phyloP scores from a whole-genome alignment of 371 early-diverging fungal species.

The Mucor velutinosus region DNA sequence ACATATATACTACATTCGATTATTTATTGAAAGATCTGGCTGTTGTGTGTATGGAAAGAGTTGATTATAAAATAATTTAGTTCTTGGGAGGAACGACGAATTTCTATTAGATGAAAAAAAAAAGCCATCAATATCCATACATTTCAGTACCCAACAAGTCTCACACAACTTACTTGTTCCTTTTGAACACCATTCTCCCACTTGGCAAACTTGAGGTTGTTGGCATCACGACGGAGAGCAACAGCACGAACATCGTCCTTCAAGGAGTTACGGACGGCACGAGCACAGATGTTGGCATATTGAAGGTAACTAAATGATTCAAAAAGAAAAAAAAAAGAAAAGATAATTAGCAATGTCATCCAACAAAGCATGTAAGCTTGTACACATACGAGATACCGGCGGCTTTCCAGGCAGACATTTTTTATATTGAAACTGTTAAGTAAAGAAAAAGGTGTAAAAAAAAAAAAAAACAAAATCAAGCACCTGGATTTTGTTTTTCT shows the following conservation, averaged over 20 bases:
- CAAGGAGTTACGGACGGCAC: constrained; percentile 82
- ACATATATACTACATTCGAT: background rate
- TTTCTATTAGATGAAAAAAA: constrained; percentile 23
- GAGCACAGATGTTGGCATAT: constrained; percentile 85
- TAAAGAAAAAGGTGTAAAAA: background rate
- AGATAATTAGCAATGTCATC: background rate
- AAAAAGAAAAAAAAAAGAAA: background rate
- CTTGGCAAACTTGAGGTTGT: constrained; percentile 75
- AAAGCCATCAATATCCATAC: background rate
- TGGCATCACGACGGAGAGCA: constrained; percentile 77
- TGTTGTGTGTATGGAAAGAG: background rate
- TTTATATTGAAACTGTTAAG: constrained; percentile 3
- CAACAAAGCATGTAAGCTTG: background rate
- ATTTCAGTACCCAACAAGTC: no score
- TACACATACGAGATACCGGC: constrained; percentile 59
- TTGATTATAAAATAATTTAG: constrained; percentile 10
- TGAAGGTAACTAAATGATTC: constrained; percentile 75
- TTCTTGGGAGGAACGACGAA: constrained; percentile 33
- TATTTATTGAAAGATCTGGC: constrained; percentile 2
- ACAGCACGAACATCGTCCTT: constrained; percentile 74
- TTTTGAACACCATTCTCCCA: constrained; percentile 83
- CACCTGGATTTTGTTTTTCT: constrained; percentile 2
- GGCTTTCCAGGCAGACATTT: constrained; percentile 69
- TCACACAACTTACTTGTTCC: constrained; percentile 52
- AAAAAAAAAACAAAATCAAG: background rate